phyloP scores from a whole-genome alignment of 108 stramenopile genomes.

The Epithemia pelagica region DNA sequence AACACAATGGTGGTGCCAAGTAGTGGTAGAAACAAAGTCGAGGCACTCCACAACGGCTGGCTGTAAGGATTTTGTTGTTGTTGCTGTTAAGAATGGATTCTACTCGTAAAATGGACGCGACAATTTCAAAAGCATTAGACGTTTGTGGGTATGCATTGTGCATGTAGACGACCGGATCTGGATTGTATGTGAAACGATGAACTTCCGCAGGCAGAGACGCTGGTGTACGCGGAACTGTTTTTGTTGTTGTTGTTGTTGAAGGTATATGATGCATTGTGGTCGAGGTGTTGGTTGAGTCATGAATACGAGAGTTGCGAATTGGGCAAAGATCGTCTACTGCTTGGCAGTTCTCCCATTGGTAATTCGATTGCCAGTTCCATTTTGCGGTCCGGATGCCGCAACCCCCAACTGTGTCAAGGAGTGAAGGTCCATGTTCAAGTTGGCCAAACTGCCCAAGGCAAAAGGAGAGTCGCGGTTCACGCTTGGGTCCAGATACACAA shows the following conservation, averaged over 20 bases:
- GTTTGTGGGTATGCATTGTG: too few species aligned
- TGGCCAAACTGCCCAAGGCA: conserved; percentile 20
- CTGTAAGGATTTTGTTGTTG: too few species aligned
- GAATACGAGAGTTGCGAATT: background rate
- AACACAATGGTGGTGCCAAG: too few species aligned
- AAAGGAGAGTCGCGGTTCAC: conserved; percentile 22
- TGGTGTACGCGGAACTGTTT: background rate
- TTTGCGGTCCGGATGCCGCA: background rate
- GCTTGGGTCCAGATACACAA: conserved; percentile 12
- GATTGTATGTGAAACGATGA: too few species aligned
- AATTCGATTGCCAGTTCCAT: background rate
- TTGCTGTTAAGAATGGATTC: too few species aligned
- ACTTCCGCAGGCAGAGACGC: too few species aligned
- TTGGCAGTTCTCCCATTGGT: background rate
- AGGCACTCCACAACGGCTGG: too few species aligned
- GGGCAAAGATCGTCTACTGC: background rate
- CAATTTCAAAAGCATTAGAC: too few species aligned
- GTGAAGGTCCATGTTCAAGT: conserved; percentile 20
- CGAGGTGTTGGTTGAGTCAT: background rate
- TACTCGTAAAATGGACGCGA: too few species aligned
- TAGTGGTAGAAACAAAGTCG: too few species aligned
- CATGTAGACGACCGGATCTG: too few species aligned
- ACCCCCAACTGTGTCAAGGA: conserved; percentile 1
- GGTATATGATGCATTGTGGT: background rate
- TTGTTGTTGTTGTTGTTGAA: background rate